Base-by-base conservation (phyloP, 257 asterid species). In the Asclepias syriaca region DNA sequence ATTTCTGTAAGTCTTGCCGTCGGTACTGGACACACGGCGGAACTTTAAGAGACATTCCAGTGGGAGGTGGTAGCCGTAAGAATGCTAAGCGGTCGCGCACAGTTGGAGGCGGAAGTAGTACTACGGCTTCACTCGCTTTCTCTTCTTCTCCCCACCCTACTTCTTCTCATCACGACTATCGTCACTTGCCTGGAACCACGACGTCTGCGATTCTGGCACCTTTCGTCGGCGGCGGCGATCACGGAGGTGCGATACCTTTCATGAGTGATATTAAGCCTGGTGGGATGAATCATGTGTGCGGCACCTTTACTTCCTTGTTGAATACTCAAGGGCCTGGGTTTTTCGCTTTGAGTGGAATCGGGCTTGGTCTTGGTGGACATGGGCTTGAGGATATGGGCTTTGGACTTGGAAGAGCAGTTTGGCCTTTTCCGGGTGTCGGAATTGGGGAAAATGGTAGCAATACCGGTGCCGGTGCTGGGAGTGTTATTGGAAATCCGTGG, bases 21-120 rank as follows among this genome's bases (percentile, higher is more conserved):
- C 93, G 98, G 71, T 93, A 93, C 90, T 93, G 98, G 98, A 93
- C 98, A 6, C 95, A 86, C 85, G 98, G 98, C 8, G 98, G 98
- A 3, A 88, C 98, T 29, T 92, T 90, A 73, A 93, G 98, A 1
- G 96, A 93, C 84, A 87, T 93, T 60, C 98, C 98, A 1, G 80
- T 93, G 66, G 98, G 98, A 11, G 98, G 98, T n/a, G 96, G 97
- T 37, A 82, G 81, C 83, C 95, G 97, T 50, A 93, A 87, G 83
- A 90, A 86, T 66, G 97, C 97, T 49, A 93, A 93, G 32, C 96
- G 98, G 66, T 90, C 88, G 0, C 96, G 98, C 66, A 81, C 84
- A 22, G 9, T 73, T 27, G 51, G 55, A 6, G 1, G 80, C 48
- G 4, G 72, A 43, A 43, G 48, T 13, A 43, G 48, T 13, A 1